Conservation (phyloP, 2,329 filamentous ascomycete genomes). For the Microdochium trichocladiopsis region DNA sequence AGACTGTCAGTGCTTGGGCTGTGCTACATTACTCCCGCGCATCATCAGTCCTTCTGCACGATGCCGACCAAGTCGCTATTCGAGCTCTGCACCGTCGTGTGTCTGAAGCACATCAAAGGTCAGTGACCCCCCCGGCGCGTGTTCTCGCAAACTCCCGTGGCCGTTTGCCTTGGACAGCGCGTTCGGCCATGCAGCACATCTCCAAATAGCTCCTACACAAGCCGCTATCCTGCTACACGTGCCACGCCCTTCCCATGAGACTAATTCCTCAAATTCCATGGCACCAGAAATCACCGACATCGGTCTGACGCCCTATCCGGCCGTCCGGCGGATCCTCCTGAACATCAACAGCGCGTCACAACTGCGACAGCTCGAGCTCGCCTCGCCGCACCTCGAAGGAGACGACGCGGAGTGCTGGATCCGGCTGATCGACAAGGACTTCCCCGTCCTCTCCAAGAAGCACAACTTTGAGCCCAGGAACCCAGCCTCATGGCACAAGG, state of each 20-base stretch:
- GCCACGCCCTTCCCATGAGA: too few species aligned
- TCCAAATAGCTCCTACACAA: too few species aligned
- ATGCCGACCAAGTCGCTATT: constrained; percentile 43
- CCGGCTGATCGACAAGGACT: constrained; percentile 70
- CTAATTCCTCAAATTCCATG: constrained; percentile 6
- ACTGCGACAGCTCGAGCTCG: constrained; percentile 65
- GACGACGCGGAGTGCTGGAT: constrained; percentile 70
- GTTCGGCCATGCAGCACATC: too few species aligned
- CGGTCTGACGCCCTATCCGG: constrained; percentile 61
- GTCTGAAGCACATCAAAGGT: constrained; percentile 10
- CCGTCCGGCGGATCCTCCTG: constrained; percentile 60
- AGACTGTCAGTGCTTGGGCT: not conserved
- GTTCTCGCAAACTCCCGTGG: not conserved
- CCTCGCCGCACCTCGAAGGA: constrained; percentile 68
- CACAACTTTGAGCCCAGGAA: constrained; percentile 60
- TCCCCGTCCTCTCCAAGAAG: constrained; percentile 54
- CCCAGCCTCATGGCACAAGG: constrained; percentile 65
- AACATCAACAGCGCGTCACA: constrained; percentile 68
- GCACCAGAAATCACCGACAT: constrained; percentile 53
- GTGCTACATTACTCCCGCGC: not conserved
- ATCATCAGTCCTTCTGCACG: constrained; percentile 1
- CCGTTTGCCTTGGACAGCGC: not conserved
- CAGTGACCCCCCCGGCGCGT: not conserved
- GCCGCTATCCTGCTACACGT: too few species aligned
- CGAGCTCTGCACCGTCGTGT: constrained; percentile 41